Conservation (phyloP, 1,284 basidiomycete genomes). For the Melampsora larici-populina region DNA sequence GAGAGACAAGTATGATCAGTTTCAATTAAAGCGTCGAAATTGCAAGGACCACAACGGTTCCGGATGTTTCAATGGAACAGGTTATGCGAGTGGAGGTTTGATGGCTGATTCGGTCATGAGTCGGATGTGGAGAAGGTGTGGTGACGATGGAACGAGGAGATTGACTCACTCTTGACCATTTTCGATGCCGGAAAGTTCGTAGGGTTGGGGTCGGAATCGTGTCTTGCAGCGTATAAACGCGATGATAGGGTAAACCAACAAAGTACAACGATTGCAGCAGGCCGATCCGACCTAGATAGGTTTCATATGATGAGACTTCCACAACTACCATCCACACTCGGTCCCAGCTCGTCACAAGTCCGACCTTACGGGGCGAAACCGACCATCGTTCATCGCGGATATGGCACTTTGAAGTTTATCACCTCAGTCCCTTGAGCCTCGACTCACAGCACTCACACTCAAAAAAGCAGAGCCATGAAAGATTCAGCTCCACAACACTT, state of each 20-base stretch:
- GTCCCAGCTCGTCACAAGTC: no score
- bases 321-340: not conserved
- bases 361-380: no score
- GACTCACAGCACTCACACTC: no score
- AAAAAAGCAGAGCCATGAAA: no score
- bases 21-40: not conserved
- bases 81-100: not conserved
- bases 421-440: no score
- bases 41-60: not conserved
- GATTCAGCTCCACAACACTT: no score
- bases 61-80: no score
- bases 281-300: not conserved
- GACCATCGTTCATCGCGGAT: no score
- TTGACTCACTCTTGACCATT: conserved; percentile 12
- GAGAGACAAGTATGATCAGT: not conserved
- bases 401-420: no score
- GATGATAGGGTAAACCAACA: not conserved
- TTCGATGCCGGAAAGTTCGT: not conserved
- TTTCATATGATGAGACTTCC: not conserved
- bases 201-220: not conserved
- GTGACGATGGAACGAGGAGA: not conserved
- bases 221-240: not conserved
- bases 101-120: not conserved
- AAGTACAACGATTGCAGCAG: not conserved
- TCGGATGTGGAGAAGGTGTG: not conserved